These are phyloP conservation scores for Biscogniauxia mediterranea DNA, from an alignment of 2,329 filamentous ascomycete genomes.

Conservation along the genomic window DNA sequence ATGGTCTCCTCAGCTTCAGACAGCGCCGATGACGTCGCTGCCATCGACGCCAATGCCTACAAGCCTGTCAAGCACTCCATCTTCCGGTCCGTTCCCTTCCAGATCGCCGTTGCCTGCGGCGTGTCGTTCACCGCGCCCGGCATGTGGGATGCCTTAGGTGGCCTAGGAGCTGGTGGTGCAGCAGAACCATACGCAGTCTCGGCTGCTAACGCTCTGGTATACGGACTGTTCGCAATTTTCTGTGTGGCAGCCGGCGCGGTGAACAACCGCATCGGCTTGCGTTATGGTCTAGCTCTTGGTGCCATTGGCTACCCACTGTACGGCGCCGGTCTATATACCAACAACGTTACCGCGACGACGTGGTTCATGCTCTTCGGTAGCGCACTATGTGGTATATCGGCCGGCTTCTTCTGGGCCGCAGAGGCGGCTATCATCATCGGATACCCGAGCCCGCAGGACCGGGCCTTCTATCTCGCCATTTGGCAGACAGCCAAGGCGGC, in stretches of 20 bases:
- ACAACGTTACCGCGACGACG: constrained; percentile 60
- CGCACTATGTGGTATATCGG: constrained; percentile 60
- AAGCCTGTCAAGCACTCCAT: constrained; percentile 23
- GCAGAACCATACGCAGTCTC: constrained; percentile 42
- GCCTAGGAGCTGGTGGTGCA: constrained; percentile 41
- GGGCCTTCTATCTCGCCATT: constrained; percentile 55
- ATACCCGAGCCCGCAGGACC: constrained; percentile 62
- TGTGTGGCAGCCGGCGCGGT: constrained; percentile 40
- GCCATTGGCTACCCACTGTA: constrained; percentile 62
- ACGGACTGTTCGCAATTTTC: constrained; percentile 43
- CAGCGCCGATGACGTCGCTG: constrained; percentile 9
- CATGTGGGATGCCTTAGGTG: constrained; percentile 44
- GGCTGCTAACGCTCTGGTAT: constrained; percentile 45
- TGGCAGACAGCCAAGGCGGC: constrained; percentile 42
- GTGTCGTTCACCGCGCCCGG: constrained; percentile 41
- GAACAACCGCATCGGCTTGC: constrained; percentile 38
- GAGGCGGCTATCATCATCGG: constrained; percentile 65
- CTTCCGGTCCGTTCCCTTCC: constrained; percentile 35
- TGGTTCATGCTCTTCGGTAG: constrained; percentile 65
- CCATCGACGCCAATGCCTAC: constrained; percentile 3
- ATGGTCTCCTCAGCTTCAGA: constrained; percentile 16
- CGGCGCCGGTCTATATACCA: constrained; percentile 62
- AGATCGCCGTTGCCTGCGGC: constrained; percentile 39
- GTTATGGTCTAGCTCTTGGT: constrained; percentile 41
- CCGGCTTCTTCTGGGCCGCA: constrained; percentile 67